Evolutionary conservation across 1,139 yeast species (phyloP), one percentile per base, ranked within the genome.

Genomic region (Nakaseomyces uthaithaninus): DNA sequence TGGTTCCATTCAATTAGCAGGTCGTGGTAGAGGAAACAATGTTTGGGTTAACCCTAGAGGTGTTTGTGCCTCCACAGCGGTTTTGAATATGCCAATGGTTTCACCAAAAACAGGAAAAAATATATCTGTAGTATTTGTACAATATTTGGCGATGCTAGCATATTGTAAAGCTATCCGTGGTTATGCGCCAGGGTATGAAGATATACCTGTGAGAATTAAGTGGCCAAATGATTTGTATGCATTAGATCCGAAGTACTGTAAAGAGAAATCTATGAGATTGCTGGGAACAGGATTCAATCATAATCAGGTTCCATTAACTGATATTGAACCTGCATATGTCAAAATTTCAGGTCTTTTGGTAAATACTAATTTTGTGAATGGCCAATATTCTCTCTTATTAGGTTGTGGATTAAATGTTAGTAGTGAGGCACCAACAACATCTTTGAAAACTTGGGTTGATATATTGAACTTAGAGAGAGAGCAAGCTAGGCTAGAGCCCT

Each of bases 151-250:
- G 12, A 79, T 94, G 36, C 65, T 93, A 43, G 96, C 97, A 0
- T 71, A 83, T 42, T 79, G 87, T 10, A 89, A 83, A 55, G 84
- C 94, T 28, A 73, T 91, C 11, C 62, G 75, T 31, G 68, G 75
- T 2, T 78, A 86, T 53, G 79, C 77, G 26, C 68, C 69, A 0
- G 87, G 85, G 0, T 83, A 78, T 57, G 78, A 75, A 27, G 80
- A 77, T 41, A 63, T 91, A 52, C 97, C 95, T 0, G 69, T 89
- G 9, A 72, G 76, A 42, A 72, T 93, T 46, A 93, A 93, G 58
- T 93, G 99, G 99, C 99, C 99, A 4, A 93, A 93, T 58, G 99
- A 93, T 61, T 67, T 91, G 12, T 93, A 85, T 57, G 76, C 81
- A 5, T 61, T 78, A 51, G 77, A 75, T 46, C 93, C 94, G 0